Evolutionary conservation across 2,329 filamentous ascomycete genomes (phyloP), one percentile per base, ranked within the genome.

Genomic region (Clarireedia sp.): DNA sequence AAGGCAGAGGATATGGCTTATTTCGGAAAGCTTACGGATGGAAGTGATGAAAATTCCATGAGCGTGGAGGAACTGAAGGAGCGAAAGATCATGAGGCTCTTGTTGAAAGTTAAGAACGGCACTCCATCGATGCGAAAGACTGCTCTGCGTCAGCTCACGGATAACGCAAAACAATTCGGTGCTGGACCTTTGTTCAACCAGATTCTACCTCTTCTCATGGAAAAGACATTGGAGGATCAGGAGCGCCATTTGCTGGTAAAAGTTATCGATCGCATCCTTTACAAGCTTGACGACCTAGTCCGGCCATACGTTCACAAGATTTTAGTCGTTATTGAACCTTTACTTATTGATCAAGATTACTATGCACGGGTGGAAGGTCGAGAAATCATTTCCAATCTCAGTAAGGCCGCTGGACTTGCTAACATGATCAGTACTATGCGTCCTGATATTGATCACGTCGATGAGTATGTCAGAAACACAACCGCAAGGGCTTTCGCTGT

Each of bases 371-470:
- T 99, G 5, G 94, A 99, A 72, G 94, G 94, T 72, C 89, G 94
- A 64, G 94, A 99, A 71, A 99, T 99, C 65, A 99, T 99, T 65
- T 97, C 92, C 54, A 99, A 99, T 70, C 82, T 99, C 49, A 89
- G 88, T 69, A 99, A 99, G 73, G 94, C 94, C 23, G 94, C 95
- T 59, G 95, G 94, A 69, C 81, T 99, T 54, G 94, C 94, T 17
- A 94, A 95, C 64, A 99, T 99, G 94, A 99, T 99, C 70, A 96
- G 90, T 73, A 96, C 91, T 8, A 99, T 99, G 94, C 82, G 94
- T 67, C 95, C 94, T 0, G 94, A 99, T 80, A 96, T 99, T 62
- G 94, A 99, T 66, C 94, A 99, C 66, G 89, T 95, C 24, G 94
- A 99, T 66, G 94, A 99, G 71, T 99, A 99, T 69, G 95, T 99